phyloP scores from a whole-genome alignment of 257 asterid species.

The Craterostigma plantagineum region DNA sequence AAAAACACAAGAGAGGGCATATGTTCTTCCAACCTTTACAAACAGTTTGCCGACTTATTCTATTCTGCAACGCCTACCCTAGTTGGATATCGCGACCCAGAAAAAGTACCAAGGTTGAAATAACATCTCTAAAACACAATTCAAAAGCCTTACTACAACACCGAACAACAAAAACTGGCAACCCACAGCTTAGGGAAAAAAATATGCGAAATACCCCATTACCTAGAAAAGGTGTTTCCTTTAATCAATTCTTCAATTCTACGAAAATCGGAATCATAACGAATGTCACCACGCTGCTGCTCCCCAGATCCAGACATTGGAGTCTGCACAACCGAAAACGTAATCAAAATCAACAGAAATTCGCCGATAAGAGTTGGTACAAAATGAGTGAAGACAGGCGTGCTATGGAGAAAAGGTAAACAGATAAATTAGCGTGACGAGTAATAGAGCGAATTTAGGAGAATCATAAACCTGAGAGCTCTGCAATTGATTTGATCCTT shows the following conservation, averaged over 20 bases:
- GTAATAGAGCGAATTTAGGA: too few relatives aligned
- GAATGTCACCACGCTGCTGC: slow-evolving; percentile 13
- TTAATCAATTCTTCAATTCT: slow-evolving; percentile 57
- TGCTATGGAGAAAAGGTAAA: too few relatives aligned
- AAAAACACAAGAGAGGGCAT: too few relatives aligned
- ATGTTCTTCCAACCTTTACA: too few relatives aligned
- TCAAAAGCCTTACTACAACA: not conserved
- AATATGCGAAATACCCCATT: slow-evolving; percentile 3
- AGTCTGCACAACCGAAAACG: slow-evolving; percentile 23
- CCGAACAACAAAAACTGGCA: not conserved
- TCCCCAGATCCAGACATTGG: slow-evolving; percentile 21
- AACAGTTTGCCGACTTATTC: too few relatives aligned
- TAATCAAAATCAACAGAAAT: slow-evolving; percentile 6
- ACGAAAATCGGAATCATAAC: slow-evolving; percentile 24
- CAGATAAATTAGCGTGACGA: too few relatives aligned
- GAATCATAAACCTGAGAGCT: too few relatives aligned
- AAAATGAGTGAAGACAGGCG: too few relatives aligned
- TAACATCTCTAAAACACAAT: not conserved
- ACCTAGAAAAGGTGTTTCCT: slow-evolving; percentile 58
- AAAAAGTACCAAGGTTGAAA: too few relatives aligned
- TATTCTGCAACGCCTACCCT: too few relatives aligned
- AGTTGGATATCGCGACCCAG: too few relatives aligned
- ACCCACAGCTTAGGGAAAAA: not conserved
- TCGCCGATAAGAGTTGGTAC: not conserved
- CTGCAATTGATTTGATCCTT: too few relatives aligned